Conservation (phyloP, 2,329 filamentous ascomycete genomes). For the Xylaria sp. region DNA sequence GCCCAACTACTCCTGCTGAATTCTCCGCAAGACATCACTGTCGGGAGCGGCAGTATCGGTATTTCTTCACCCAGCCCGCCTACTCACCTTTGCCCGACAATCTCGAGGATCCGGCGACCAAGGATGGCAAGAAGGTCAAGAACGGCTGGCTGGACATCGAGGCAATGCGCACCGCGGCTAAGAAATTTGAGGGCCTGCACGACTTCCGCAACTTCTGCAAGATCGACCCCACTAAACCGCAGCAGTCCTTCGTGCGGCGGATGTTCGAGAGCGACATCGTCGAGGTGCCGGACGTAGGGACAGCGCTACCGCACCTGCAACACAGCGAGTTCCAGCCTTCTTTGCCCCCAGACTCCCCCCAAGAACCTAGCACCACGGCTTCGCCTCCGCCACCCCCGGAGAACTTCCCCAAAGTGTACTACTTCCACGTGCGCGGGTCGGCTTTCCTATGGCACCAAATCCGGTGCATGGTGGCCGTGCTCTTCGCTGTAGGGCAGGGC, state of each 20-base stretch:
- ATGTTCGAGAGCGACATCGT: conserved; percentile 86
- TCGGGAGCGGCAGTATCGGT: conserved; percentile 89
- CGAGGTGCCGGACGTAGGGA: conserved; percentile 67
- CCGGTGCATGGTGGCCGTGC: conserved; percentile 87
- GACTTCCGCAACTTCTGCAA: conserved; percentile 99
- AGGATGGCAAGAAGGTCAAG: conserved; percentile 52
- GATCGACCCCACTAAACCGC: conserved; percentile 88
- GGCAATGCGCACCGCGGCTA: conserved; percentile 85
- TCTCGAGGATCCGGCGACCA: conserved; percentile 58
- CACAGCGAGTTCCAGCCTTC: conserved; percentile 57
- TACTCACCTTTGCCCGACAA: conserved; percentile 74
- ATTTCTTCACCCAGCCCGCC: conserved; percentile 97
- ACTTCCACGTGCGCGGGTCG: conserved; percentile 87
- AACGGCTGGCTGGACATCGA: conserved; percentile 88
- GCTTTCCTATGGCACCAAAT: conserved; percentile 99
- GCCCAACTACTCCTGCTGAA: conserved; percentile 77
- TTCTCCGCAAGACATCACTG: conserved; percentile 96
- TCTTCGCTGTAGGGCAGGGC: conserved; percentile 94
- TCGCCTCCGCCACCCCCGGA: conserved; percentile 22
- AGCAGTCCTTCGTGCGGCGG: conserved; percentile 81
- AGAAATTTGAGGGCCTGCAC: conserved; percentile 81
- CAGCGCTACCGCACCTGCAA: conserved; percentile 67
- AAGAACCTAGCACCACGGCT: conserved; percentile 15
- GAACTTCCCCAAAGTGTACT: conserved; percentile 76
- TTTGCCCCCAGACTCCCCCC: conserved; percentile 28